phyloP scores from a whole-genome alignment of 805 yeast genomes.

The Soucietia sequanensis region DNA sequence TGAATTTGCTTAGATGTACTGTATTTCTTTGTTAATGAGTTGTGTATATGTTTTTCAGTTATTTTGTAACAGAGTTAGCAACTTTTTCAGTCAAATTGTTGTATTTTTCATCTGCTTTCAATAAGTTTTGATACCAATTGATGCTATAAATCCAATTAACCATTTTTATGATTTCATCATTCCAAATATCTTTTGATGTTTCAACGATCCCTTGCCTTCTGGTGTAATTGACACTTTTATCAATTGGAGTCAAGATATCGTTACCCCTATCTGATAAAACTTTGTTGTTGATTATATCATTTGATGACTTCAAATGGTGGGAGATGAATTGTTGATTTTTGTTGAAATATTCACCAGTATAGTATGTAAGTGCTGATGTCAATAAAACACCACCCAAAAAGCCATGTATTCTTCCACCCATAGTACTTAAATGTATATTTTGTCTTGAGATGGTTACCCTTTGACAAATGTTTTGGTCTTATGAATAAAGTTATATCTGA shows the following conservation, averaged over 20 bases:
- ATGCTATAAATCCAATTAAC: conserved; percentile 64
- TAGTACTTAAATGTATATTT: no score
- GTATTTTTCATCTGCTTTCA: conserved; percentile 32
- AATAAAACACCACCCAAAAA: conserved; percentile 54
- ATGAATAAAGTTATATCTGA: no score
- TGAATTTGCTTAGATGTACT: no score
- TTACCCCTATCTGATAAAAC: conserved; percentile 49
- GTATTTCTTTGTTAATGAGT: no score
- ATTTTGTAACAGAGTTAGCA: conserved; percentile 1
- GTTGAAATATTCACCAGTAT: conserved; percentile 56
- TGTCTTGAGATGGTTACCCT: no score
- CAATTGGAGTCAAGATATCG: conserved; percentile 43
- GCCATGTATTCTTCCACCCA: conserved; percentile 46
- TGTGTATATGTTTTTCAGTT: no score
- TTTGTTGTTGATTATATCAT: conserved; percentile 50
- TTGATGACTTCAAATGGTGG: conserved; percentile 46
- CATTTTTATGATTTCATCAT: conserved; percentile 61
- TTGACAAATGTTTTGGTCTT: no score
- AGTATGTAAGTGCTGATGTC: conserved; percentile 61
- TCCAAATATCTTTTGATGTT: conserved; percentile 77
- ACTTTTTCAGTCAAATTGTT: conserved; percentile 27
- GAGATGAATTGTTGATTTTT: conserved; percentile 47
- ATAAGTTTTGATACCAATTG: conserved; percentile 45
- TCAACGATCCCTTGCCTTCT: conserved; percentile 47
- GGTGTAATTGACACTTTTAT: conserved; percentile 20